Percentiles rank a stretch among this genome's conserved stretches.
Evolutionary conservation across 2,329 filamentous ascomycete genomes (phyloP).

Genomic region (Gliomastix tumulicola): DNA sequence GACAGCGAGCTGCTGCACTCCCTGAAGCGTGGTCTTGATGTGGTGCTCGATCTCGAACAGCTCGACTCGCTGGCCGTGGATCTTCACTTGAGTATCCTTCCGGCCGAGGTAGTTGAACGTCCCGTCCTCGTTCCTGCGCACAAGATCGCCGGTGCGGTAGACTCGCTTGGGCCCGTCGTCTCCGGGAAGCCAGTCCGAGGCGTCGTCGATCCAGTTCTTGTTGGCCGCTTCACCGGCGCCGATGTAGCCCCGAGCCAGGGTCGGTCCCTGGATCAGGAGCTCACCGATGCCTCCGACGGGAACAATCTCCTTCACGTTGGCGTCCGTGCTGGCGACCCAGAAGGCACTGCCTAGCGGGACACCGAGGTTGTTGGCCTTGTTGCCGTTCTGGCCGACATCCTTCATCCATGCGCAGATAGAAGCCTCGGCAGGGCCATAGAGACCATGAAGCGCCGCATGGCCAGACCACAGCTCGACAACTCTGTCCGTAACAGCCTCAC

Average conservation of each 20-base stretch:
- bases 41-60: constrained; percentile 61
- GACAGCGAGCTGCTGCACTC: not conserved
- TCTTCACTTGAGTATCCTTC: constrained; percentile 73
- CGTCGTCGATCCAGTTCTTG: constrained; percentile 7
- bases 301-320: constrained; percentile 7
- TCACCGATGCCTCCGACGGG: constrained; percentile 11
- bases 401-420: constrained; percentile 1
- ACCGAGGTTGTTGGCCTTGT: constrained; percentile 6
- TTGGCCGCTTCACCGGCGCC: constrained; percentile 2
- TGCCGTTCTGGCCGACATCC: not conserved
- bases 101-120: constrained; percentile 67
- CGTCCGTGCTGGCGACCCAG: constrained; percentile 10
- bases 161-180: constrained; percentile 64
- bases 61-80: constrained; percentile 74
- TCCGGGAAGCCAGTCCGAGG: constrained; percentile 55
- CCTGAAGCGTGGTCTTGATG: not conserved
- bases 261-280: constrained; percentile 11
- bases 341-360: constrained; percentile 5
- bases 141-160: constrained; percentile 77
- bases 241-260: constrained; percentile 11
- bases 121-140: constrained; percentile 69
- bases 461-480: constrained; percentile 6
- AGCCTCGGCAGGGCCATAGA: constrained; percentile 32
- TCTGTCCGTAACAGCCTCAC: constrained; percentile 5
- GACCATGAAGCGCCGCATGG: constrained; percentile 19